A percentile compares a stretch with the other conserved stretches of the same genome.
phyloP scores from a whole-genome alignment of 2,329 filamentous ascomycete species.

The Diaporthe sp. region DNA sequence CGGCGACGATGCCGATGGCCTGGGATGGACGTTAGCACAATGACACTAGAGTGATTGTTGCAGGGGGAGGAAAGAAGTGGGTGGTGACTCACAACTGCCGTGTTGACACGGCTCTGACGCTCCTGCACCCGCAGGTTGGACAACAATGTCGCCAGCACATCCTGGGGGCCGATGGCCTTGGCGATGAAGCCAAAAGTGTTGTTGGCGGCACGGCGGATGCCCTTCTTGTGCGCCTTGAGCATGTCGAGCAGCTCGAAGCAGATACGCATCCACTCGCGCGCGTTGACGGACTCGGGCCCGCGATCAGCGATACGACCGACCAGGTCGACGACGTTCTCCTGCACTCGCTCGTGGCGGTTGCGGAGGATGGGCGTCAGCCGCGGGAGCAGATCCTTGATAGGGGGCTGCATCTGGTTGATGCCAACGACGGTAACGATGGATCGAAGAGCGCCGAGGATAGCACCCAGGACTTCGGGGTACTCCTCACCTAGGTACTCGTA shows the following conservation, averaged over 20 bases:
- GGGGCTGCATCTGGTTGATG: conserved; percentile 98
- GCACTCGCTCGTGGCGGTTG: conserved; percentile 98
- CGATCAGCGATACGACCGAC: conserved; percentile 98
- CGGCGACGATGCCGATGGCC: conserved; percentile 97
- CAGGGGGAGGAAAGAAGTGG: not conserved
- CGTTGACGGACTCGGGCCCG: conserved; percentile 95
- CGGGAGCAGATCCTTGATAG: conserved; percentile 95
- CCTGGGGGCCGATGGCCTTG: conserved; percentile 97
- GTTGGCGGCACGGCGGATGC: conserved; percentile 96
- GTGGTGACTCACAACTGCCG: conserved; percentile 73
- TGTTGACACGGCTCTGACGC: conserved; percentile 97
- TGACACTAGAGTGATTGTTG: too few species aligned
- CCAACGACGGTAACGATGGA: conserved; percentile 98
- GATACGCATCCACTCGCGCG: conserved; percentile 99
- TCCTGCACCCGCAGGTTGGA: conserved; percentile 98
- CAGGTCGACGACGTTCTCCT: conserved; percentile 98
- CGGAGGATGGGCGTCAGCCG: conserved; percentile 97
- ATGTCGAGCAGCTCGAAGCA: conserved; percentile 99
- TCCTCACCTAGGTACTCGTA: conserved; percentile 99
- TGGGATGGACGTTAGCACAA: conserved; percentile 14
- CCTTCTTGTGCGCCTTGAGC: conserved; percentile 99
- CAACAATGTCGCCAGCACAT: conserved; percentile 93
- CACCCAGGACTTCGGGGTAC: conserved; percentile 97
- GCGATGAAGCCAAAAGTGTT: conserved; percentile 99
- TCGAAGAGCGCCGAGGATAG: conserved; percentile 92